A percentile compares a stretch with the other conserved stretches of the same genome.
These are phyloP conservation scores for Lasiodiplodia citricola DNA, from an alignment of 2,329 filamentous ascomycete species.

Conservation along the genomic window DNA sequence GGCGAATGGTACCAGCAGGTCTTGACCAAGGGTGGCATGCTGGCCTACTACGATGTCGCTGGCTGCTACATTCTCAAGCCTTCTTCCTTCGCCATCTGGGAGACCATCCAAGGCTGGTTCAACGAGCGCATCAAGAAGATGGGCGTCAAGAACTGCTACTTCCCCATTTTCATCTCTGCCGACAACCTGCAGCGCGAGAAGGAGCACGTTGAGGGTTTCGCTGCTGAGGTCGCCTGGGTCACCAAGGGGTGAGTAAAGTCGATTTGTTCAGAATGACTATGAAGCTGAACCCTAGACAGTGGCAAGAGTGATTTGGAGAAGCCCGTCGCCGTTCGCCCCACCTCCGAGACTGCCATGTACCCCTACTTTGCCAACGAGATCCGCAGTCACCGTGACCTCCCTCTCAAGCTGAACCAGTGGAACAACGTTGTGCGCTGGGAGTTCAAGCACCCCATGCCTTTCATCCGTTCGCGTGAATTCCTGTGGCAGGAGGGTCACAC, in stretches of 20 bases:
- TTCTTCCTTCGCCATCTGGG: slow-evolving; percentile 70
- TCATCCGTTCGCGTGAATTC: slow-evolving; percentile 92
- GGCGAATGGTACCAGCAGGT: slow-evolving; percentile 97
- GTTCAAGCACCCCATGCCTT: slow-evolving; percentile 86
- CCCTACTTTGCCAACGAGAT: slow-evolving; percentile 98
- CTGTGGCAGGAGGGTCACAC: slow-evolving; percentile 98
- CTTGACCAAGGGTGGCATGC: slow-evolving; percentile 94
- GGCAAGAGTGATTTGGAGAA: slow-evolving; percentile 93
- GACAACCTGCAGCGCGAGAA: slow-evolving; percentile 88
- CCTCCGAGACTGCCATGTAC: slow-evolving; percentile 85
- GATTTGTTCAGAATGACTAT: slow-evolving; percentile 10
- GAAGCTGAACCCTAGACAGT: slow-evolving; percentile 49
- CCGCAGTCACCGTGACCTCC: slow-evolving; percentile 91
- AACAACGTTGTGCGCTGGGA: slow-evolving; percentile 96
- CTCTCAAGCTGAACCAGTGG: slow-evolving; percentile 95
- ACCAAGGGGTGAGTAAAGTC: slow-evolving; percentile 49
- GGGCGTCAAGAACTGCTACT: slow-evolving; percentile 94
- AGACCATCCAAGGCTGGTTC: slow-evolving; percentile 65
- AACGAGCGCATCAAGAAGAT: slow-evolving; percentile 80
- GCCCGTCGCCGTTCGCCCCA: slow-evolving; percentile 72
- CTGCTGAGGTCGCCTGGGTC: slow-evolving; percentile 88
- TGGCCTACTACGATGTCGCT: slow-evolving; percentile 98
- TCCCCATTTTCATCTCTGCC: slow-evolving; percentile 92
- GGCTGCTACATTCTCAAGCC: slow-evolving; percentile 87
- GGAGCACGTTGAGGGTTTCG: slow-evolving; percentile 97